Evolutionary conservation across 2,329 filamentous ascomycete species (phyloP).

Genomic region (Aspergillus tanneri): DNA sequence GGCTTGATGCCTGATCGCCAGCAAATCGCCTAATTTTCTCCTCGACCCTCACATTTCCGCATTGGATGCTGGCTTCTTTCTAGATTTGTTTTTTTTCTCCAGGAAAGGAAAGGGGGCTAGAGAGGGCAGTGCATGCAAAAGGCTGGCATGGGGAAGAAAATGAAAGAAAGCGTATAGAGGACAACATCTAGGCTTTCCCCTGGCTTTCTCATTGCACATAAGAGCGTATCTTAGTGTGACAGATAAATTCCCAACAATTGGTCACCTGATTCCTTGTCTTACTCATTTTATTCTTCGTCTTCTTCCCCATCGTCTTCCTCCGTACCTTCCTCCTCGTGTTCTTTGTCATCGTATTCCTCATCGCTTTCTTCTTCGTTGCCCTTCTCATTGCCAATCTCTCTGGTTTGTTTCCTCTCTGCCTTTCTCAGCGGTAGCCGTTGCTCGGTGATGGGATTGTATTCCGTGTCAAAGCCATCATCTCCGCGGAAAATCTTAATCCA

Average conservation of each 20-base stretch:
- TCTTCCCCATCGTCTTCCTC: neutral
- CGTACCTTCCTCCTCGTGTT: neutral
- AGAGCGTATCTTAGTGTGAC: too few relatives aligned
- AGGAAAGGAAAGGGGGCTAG: too few relatives aligned
- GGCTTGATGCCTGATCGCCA: too few relatives aligned
- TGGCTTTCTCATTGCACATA: too few relatives aligned
- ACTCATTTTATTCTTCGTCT: neutral
- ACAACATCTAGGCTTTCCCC: too few relatives aligned
- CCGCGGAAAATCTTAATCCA: conserved; percentile 13
- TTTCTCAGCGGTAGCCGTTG: neutral
- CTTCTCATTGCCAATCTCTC: neutral
- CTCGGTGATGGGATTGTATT: conserved; percentile 14
- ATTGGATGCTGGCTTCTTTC: too few relatives aligned
- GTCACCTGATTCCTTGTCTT: neutral
- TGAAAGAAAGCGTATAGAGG: too few relatives aligned
- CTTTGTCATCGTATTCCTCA: neutral
- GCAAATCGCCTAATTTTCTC: too few relatives aligned
- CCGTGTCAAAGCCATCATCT: neutral
- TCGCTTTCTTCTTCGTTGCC: neutral
- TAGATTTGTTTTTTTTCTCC: too few relatives aligned
- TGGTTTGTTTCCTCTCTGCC: neutral
- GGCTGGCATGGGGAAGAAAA: too few relatives aligned
- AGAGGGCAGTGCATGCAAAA: too few relatives aligned
- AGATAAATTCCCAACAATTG: neutral
- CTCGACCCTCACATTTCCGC: too few relatives aligned